These are phyloP conservation scores for Ensete glaucum DNA, from an alignment of 176 grass and related monocot species.

Conservation along the genomic window DNA sequence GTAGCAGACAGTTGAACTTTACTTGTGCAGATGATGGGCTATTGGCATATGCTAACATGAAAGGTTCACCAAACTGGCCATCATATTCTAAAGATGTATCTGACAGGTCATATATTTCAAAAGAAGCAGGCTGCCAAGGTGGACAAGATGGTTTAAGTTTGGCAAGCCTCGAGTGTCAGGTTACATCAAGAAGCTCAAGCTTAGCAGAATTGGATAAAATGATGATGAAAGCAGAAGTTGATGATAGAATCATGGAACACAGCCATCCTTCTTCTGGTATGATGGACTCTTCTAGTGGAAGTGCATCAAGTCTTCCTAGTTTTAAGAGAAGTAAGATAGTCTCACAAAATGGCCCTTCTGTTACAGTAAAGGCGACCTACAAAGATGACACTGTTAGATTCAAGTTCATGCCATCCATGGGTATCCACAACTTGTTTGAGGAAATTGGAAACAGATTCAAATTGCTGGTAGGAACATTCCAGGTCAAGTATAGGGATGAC, in stretches of 20 bases:
- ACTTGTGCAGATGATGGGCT: slow-evolving; percentile 2
- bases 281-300: slow-evolving; percentile 29
- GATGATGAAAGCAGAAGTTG: background rate
- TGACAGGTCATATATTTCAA: too few relatives aligned
- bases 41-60: background rate
- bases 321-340: slow-evolving; percentile 13
- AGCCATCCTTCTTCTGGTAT: slow-evolving; percentile 28
- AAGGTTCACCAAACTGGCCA: background rate
- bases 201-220: slow-evolving; percentile 1
- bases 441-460: slow-evolving; percentile 47
- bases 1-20: slow-evolving; percentile 1
- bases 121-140: background rate
- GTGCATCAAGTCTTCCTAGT: slow-evolving; percentile 28
- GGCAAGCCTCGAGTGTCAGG: background rate
- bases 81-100: background rate
- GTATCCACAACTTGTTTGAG: slow-evolving; percentile 24
- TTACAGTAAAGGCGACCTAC: slow-evolving; percentile 43
- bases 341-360: background rate
- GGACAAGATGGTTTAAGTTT: background rate
- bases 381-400: slow-evolving; percentile 38
- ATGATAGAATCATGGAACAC: background rate
- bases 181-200: background rate
- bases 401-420: slow-evolving; percentile 31
- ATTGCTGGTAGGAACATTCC: slow-evolving; percentile 27
- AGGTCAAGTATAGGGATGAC: slow-evolving; percentile 53